Base-by-base conservation (phyloP, 176 grass and related monocot species). In the Themeda triandra region DNA sequence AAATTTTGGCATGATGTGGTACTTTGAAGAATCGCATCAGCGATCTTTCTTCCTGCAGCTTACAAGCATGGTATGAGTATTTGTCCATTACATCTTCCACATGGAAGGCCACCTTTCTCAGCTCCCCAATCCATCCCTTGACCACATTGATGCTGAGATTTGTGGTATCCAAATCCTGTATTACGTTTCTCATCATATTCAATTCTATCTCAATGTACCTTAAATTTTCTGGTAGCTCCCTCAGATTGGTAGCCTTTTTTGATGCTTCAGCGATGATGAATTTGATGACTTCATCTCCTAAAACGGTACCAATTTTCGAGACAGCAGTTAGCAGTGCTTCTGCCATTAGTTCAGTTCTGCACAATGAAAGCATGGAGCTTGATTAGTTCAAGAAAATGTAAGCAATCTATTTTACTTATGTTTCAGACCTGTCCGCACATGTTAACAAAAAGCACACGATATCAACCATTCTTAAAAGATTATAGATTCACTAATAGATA, bases 71-170 rank as follows among this genome's bases (percentile, higher is more conserved):
- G 63, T 79, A 82, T 0, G 71, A 42, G 74, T 89, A 91, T 63
- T 89, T 80, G 24, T 87, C 86, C 51, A 91, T 82, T 21, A 86
- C 88, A 49, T 91, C 89, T 39, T 82, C 75, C 36, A 94, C 83
- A 10, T 76, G 67, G 28, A 81, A 81, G 19, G 83, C 80, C 28
- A 84, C 3, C 9, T 71, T 88, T 76, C 32, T 75, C 25, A 94
- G 75, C 37, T 86, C 14, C 0, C 28, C 33, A 54, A 80, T 63
- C 92, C 89, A 94, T 7, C 2, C 10, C 40, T n/a, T 30, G 24
- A 85, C 15, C 3, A 24, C 39, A 28, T 80, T 59, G 30, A 81
- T 76, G 10, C 24, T 86, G 4, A 72, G 58, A 53, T 73, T 40
- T 33, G 75, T 33, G 9, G 40, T 53, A 8, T 44, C 79, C 28